These are phyloP conservation scores for Spergularia marina DNA, from an alignment of 148 eudicot genomes.

Conservation along the genomic window DNA sequence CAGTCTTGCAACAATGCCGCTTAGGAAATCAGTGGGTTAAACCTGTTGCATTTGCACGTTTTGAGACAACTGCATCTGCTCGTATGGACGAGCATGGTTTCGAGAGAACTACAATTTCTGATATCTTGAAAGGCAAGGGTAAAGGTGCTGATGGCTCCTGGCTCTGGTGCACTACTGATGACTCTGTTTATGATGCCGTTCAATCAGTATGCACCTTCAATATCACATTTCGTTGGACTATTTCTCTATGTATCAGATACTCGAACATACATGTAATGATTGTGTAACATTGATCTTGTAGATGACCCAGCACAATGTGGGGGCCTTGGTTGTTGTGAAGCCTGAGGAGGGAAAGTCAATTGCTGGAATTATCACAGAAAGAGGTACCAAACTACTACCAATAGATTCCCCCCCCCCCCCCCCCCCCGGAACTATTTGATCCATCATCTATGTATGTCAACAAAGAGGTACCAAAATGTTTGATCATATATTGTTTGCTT, in stretches of 20 bases:
- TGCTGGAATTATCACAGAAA: constrained; percentile 97
- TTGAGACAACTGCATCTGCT: constrained; percentile 62
- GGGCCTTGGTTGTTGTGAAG: constrained; percentile 94
- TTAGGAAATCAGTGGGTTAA: constrained; percentile 54
- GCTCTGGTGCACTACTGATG: constrained; percentile 97
- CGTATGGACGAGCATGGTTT: constrained; percentile 90
- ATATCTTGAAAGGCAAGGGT: constrained; percentile 76
- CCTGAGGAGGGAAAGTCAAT: constrained; percentile 76
- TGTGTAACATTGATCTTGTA: constrained; percentile 27
- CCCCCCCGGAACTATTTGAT: too few species aligned
- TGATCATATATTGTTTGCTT: too few species aligned
- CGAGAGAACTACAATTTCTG: constrained; percentile 91
- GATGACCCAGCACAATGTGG: constrained; percentile 99
- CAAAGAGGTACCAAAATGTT: too few species aligned
- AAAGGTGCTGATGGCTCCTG: constrained; percentile 95
- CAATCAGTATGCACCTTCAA: constrained; percentile 60
- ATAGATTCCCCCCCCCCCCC: too few species aligned
- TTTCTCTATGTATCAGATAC: background rate
- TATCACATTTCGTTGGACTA: background rate
- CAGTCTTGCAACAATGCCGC: constrained; percentile 69
- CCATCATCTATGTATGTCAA: background rate
- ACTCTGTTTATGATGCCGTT: constrained; percentile 93
- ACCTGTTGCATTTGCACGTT: constrained; percentile 56
- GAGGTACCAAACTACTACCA: constrained; percentile 42
- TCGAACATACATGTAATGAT: background rate